Evolutionary conservation across 2,329 filamentous ascomycete species (phyloP), one percentile per base, ranked within the genome.

Genomic region (Talaromyces funiculosus): DNA sequence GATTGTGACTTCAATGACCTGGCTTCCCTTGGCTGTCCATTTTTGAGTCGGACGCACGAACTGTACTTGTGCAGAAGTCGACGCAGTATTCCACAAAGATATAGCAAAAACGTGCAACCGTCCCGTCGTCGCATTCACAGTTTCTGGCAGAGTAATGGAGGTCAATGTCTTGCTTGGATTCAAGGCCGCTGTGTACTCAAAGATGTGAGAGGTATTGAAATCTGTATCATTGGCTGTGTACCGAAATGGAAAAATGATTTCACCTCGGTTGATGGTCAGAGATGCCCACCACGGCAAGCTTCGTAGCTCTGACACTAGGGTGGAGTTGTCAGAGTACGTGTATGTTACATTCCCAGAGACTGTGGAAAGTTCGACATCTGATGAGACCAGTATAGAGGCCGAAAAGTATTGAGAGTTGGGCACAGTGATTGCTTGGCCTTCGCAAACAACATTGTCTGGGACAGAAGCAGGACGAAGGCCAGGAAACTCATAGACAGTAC

Each of bases 211-310:
- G 3, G 70, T 73, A 63, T 80, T 80, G 63, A 72, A 75, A 64
- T 79, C 77, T 3, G 73, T 75, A 24, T 72, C 71, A 42, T 74
- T 72, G 2, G 65, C 37, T 0, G 77, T 80, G 64, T 73, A 80
- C 45, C 76, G 74, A 57, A 67, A 71, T 0, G 78, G 77, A 57
- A 76, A 75, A 24, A 79, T 72, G 59, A 82, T 71, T 58, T 80
- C 77, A 47, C 80, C 80, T 14, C 74, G 73, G 56, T 78, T 76
- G 63, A 81, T 75, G 9, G 77, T 76, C 55, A 80, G 66, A 65
- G 75, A 79, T 53, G 71, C 75, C 67, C 72, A 80, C 71, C 74
- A 81, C 4, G 76, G 74, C 31, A 76, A 72, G 1, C 74, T 73
- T n/a, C 78, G 76, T 35, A 81, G 65, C 66, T 81, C 77, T 16